phyloP scores from a whole-genome alignment of 1,139 yeast species.

The Kodamaea anthophila region DNA sequence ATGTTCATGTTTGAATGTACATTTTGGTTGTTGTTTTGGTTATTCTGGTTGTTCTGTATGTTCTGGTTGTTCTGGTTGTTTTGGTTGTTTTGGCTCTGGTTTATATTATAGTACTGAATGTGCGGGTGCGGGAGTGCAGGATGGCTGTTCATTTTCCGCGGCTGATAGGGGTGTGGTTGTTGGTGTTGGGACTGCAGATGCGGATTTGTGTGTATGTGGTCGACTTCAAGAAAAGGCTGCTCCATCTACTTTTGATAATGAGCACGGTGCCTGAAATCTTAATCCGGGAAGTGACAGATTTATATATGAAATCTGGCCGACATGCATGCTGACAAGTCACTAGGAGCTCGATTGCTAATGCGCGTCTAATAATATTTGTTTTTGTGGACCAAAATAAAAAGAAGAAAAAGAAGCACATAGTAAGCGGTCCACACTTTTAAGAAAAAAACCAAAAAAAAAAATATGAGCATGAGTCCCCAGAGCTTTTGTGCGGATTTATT shows the following conservation, averaged over 20 bases:
- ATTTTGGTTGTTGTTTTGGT: slow-evolving; percentile 4
- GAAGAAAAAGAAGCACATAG: no score
- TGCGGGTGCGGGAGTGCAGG: slow-evolving; percentile 11
- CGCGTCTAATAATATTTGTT: slow-evolving; percentile 4
- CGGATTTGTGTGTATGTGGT: slow-evolving; percentile 6
- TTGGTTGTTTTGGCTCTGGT: slow-evolving; percentile 4
- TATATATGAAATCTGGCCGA: slow-evolving; percentile 5
- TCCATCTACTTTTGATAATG: slow-evolving; percentile 17
- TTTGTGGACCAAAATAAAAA: not conserved
- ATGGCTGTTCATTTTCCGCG: slow-evolving; percentile 8
- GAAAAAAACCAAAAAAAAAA: no score
- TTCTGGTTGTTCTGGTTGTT: slow-evolving; percentile 11
- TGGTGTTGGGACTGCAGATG: slow-evolving; percentile 2
- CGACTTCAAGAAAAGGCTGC: slow-evolving; percentile 27
- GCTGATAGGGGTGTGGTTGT: slow-evolving; percentile 8
- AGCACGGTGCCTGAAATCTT: slow-evolving; percentile 6
- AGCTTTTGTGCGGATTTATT: no score
- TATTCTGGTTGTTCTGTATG: no score
- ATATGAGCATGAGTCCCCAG: no score
- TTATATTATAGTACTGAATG: slow-evolving; percentile 12
- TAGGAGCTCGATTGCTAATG: slow-evolving; percentile 4
- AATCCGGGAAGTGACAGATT: slow-evolving; percentile 3
- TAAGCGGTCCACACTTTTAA: no score
- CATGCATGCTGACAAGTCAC: slow-evolving; percentile 3
- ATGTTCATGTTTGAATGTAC: slow-evolving; percentile 8